These are phyloP conservation scores for Colletotrichum siamense DNA, from an alignment of 2,329 filamentous ascomycete genomes.

Conservation along the genomic window DNA sequence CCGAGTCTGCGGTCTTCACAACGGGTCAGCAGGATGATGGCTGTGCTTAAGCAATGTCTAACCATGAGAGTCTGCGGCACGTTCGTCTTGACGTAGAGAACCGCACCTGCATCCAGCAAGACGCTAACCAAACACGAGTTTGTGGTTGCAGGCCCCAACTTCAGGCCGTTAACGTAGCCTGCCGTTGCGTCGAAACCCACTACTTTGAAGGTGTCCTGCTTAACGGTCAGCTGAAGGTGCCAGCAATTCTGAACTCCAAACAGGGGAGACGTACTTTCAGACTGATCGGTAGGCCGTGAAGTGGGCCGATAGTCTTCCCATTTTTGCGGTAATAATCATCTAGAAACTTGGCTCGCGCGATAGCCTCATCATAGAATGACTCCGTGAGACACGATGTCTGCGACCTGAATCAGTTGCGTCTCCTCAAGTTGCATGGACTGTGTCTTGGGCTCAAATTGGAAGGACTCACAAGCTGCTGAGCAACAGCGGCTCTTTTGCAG, in stretches of 20 bases:
- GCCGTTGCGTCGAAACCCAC: neutral
- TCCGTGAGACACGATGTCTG: neutral
- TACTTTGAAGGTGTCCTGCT: neutral
- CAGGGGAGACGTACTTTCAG: neutral
- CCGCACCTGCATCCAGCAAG: neutral
- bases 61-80: neutral
- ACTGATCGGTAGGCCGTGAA: neutral
- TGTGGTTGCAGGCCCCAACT: neutral
- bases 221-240: neutral
- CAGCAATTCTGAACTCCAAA: neutral
- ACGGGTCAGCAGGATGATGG: accelerated
- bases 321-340: neutral
- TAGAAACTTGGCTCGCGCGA: neutral
- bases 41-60: accelerated
- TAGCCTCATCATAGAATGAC: neutral
- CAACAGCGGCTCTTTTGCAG: neutral
- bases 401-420: neutral
- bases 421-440: neutral
- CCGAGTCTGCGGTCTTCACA: neutral
- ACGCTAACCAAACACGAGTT: neutral
- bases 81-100: neutral
- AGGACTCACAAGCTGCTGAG: neutral
- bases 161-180: neutral
- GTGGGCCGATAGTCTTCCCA: neutral
- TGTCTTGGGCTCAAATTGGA: neutral